phyloP scores from a whole-genome alignment of 352 stramenopile species.

The Lagenidium giganteum region DNA sequence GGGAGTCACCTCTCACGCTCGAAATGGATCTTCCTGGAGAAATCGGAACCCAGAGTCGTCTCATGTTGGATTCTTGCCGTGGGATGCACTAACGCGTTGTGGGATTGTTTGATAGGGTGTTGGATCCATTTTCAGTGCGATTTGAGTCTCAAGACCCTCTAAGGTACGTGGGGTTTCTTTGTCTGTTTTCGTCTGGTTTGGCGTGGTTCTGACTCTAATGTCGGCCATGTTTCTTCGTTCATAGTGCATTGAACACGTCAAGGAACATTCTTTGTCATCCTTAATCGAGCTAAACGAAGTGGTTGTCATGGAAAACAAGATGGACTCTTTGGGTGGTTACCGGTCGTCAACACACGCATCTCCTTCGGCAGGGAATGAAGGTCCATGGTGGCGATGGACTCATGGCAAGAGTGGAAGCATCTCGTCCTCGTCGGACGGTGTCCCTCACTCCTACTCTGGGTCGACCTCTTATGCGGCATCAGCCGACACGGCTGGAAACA shows the following conservation, averaged over 20 bases:
- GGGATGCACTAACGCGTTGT: conserved; percentile 1
- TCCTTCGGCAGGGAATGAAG: conserved; percentile 7
- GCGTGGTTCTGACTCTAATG: conserved; percentile 1
- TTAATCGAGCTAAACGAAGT: too few species aligned
- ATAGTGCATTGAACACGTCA: too few species aligned
- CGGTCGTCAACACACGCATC: background rate
- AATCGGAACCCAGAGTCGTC: too few species aligned
- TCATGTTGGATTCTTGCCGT: too few species aligned
- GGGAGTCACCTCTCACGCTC: too few species aligned
- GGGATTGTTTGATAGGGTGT: too few species aligned
- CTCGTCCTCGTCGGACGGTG: conserved; percentile 40
- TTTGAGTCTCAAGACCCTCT: conserved; percentile 1
- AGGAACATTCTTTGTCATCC: background rate
- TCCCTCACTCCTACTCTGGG: conserved; percentile 12
- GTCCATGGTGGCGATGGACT: conserved; percentile 71
- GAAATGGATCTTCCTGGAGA: too few species aligned
- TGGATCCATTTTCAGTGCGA: background rate
- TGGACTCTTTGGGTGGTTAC: background rate
- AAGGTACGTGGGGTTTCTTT: conserved; percentile 1
- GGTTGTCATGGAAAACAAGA: conserved; percentile 1
- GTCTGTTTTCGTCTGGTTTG: background rate
- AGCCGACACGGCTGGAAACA: background rate
- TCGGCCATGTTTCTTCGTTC: conserved; percentile 1
- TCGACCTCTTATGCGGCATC: background rate
- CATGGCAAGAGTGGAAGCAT: conserved; percentile 66